A percentile compares a stretch with the other conserved stretches of the same genome.
Evolutionary conservation across 495 filamentous ascomycete genomes (phyloP).

Genomic region (Pseudoneurospora amorphoporcata): DNA sequence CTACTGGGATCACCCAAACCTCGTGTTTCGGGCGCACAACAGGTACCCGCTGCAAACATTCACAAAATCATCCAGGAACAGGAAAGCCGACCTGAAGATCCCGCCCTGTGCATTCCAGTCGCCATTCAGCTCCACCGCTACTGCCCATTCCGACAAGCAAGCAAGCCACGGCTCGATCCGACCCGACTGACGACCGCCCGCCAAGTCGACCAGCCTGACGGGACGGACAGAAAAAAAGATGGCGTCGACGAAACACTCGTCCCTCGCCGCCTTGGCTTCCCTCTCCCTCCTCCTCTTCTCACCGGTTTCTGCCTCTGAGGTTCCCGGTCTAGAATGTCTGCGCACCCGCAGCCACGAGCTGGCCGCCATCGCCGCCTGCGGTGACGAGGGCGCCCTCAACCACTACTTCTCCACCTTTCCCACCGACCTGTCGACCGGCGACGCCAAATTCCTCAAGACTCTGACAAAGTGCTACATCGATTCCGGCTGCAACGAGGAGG

Average conservation of each 20-base stretch:
- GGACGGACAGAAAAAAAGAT: not conserved
- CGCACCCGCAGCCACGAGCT: constrained; percentile 19
- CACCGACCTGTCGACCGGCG: not conserved
- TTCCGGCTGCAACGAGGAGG: constrained; percentile 31
- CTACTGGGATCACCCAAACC: not conserved
- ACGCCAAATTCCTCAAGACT: constrained; percentile 10
- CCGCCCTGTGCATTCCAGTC: not conserved
- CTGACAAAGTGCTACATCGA: constrained; percentile 29
- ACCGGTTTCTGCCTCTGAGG: constrained; percentile 3
- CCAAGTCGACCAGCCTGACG: not conserved
- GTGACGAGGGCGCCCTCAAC: constrained; percentile 22
- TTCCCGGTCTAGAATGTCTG: constrained; percentile 20
- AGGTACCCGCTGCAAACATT: not conserved
- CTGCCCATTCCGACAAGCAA: not conserved
- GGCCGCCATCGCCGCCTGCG: constrained; percentile 25
- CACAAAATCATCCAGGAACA: not conserved
- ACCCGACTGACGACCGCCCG: not conserved
- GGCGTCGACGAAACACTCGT: not conserved
- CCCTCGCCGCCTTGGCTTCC: constrained; percentile 7
- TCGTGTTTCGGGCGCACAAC: not conserved
- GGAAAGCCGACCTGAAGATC: not conserved
- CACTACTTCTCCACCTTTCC: constrained; percentile 28
- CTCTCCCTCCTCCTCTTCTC: constrained; percentile 6
- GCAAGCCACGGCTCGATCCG: not conserved
- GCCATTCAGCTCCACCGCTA: not conserved